Evolutionary conservation across 2,329 filamentous ascomycete genomes (phyloP).

Genomic region (Clarireedia hainanense): DNA sequence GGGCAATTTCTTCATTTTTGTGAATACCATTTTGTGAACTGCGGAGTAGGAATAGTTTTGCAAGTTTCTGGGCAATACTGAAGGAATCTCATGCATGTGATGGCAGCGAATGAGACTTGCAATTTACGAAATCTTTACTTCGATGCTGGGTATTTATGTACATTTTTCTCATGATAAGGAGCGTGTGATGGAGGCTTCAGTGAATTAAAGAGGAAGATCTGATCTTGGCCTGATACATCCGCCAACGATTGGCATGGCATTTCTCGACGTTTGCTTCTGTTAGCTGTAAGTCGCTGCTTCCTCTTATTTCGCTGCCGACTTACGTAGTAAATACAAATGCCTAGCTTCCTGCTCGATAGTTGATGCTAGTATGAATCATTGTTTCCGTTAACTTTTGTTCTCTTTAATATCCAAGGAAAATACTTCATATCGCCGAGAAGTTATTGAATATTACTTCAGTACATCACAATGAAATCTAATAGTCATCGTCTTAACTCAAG

Average conservation of each 20-base stretch:
- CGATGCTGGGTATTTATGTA: no score
- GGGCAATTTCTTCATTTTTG: conserved; percentile 11
- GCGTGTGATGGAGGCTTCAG: no score
- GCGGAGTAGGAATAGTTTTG: conserved; percentile 4
- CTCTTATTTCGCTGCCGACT: not conserved
- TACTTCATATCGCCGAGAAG: not conserved
- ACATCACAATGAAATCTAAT: conserved; percentile 26
- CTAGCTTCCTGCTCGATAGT: not conserved
- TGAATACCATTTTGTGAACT: conserved; percentile 22
- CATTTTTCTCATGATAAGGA: no score
- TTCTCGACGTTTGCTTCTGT: not conserved
- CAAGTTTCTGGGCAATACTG: not conserved
- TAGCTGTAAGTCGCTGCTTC: conserved; percentile 5
- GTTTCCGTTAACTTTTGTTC: not conserved
- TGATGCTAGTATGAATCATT: no score
- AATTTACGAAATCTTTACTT: no score
- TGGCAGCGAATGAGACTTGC: not conserved
- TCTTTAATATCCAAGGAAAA: not conserved
- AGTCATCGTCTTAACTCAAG: conserved; percentile 19
- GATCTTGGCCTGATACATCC: not conserved
- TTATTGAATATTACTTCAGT: not conserved
- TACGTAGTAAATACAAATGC: not conserved
- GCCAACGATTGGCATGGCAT: not conserved
- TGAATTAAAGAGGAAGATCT: not conserved
- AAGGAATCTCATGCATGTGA: not conserved